Evolutionary conservation across 768 basidiomycete genomes (phyloP), one percentile per base, ranked within the genome.

Genomic region (Leucosporidium scottii): DNA sequence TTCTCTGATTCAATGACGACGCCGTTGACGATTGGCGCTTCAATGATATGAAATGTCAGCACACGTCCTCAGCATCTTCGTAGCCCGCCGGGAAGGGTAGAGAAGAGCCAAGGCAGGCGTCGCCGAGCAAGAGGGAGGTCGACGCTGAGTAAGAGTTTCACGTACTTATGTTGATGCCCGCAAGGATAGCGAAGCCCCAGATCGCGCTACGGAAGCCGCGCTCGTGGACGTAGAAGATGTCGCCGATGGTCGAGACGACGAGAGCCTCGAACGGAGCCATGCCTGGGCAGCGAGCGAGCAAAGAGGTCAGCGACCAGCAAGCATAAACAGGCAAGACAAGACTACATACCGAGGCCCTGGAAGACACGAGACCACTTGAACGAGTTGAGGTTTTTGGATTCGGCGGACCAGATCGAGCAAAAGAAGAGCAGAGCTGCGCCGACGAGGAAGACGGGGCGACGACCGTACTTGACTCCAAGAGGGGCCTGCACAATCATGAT

Each of bases 161-260:
- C 34, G 34, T 44, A 44, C 39, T 44, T 25, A 81, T 79, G 65
- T n/a, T 54, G 60, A 66, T 59, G 0, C 65, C 58, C 2, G n/a
- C 59, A 76, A 81, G 77, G 44, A 83, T 80, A 0, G 81, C 76
- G 61, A 82, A 82, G 59, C 79, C 80, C 82, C 82, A 82, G 20
- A 82, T 79, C 17, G 81, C 80, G 1, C 79, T 73, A 30, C 82
- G 77, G 59, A 80, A 77, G 18, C 82, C 81, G 53, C 57, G 57
- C 65, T 66, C 39, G 54, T 66, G 65, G 23, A 66, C 67, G 56
- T 60, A 64, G 57, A 51, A 72, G 21, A 62, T 56, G 62, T 71
- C 73, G 23, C 62, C 73, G 49, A 73, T 74, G 2, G 62, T 67
- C 1, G 68, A 54, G 20, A 48, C 31, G 7, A 72, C 71, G 23